phyloP scores from a whole-genome alignment of 1,139 yeast species.

The Sugiyamaella paludigena region DNA sequence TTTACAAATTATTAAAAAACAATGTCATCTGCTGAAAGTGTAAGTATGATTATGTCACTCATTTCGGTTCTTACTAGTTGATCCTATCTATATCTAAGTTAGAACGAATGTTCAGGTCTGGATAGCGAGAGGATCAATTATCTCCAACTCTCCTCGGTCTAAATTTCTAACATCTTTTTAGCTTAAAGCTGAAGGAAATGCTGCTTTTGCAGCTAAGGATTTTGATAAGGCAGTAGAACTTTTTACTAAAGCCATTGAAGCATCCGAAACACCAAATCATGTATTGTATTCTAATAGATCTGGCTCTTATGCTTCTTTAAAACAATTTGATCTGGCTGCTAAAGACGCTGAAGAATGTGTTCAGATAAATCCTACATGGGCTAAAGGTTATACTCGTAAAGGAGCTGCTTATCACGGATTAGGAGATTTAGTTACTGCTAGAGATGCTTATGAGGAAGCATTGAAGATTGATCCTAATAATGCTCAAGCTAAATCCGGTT shows the following conservation, averaged over 20 bases:
- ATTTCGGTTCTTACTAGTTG: too few relatives aligned
- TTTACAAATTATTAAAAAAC: background rate
- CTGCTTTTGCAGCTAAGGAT: slow-evolving; percentile 85
- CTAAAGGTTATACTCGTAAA: slow-evolving; percentile 90
- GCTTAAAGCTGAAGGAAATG: slow-evolving; percentile 65
- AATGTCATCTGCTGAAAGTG: slow-evolving; percentile 30
- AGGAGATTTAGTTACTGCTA: slow-evolving; percentile 59
- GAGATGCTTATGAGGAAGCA: slow-evolving; percentile 71
- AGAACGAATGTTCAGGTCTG: too few relatives aligned
- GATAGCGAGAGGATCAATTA: background rate
- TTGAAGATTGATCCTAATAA: slow-evolving; percentile 77
- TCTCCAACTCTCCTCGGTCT: slow-evolving; percentile 7
- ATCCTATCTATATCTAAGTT: too few relatives aligned
- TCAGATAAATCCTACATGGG: slow-evolving; percentile 79
- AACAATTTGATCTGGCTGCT: slow-evolving; percentile 69
- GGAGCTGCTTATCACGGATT: slow-evolving; percentile 92
- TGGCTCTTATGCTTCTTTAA: slow-evolving; percentile 83
- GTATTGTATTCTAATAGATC: slow-evolving; percentile 91
- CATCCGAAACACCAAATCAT: slow-evolving; percentile 79
- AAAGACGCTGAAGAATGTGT: slow-evolving; percentile 83
- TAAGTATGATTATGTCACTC: slow-evolving; percentile 12
- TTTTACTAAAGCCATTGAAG: slow-evolving; percentile 85
- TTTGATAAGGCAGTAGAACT: slow-evolving; percentile 73
- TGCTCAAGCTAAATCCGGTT: slow-evolving; percentile 84
- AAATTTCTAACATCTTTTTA: too few relatives aligned